A percentile compares a stretch with the other conserved stretches of the same genome.
Evolutionary conservation across 2,329 filamentous ascomycete genomes (phyloP).

Genomic region (Blastomyces emzantsi): DNA sequence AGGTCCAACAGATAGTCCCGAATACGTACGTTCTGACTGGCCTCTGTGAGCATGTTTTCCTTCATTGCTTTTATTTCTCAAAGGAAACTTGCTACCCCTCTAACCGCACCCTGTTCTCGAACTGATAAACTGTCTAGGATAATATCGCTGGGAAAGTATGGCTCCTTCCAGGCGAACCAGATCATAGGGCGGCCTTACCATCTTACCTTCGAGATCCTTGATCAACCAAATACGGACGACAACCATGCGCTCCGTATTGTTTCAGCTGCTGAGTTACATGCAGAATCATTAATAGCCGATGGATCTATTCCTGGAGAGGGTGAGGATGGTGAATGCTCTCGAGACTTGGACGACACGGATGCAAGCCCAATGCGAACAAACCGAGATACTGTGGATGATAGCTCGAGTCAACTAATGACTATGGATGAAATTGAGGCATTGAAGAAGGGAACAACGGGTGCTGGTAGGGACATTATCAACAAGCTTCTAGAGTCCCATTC

Average conservation of each 20-base stretch:
- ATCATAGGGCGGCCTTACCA: conserved; percentile 87
- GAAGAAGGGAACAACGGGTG: conserved; percentile 63
- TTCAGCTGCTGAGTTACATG: conserved; percentile 70
- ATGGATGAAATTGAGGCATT: conserved; percentile 62
- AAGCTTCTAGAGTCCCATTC: conserved; percentile 86
- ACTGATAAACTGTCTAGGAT: conserved; percentile 47
- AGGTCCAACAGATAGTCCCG: conserved; percentile 50
- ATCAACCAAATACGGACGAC: conserved; percentile 55
- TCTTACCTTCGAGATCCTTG: conserved; percentile 81
- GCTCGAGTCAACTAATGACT: conserved; percentile 63
- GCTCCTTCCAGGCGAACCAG: conserved; percentile 78
- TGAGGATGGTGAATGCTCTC: conserved; percentile 26
- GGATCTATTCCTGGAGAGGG: conserved; percentile 25
- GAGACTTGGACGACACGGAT: conserved; percentile 33
- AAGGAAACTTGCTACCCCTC: conserved; percentile 5
- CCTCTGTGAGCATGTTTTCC: conserved; percentile 17
- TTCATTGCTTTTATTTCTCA: conserved; percentile 13
- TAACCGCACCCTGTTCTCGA: conserved; percentile 21
- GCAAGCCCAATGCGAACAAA: conserved; percentile 52
- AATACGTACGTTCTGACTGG: conserved; percentile 50
- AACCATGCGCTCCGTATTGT: conserved; percentile 66
- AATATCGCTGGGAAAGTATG: conserved; percentile 87
- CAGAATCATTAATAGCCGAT: conserved; percentile 56
- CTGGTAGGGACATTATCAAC: conserved; percentile 83
- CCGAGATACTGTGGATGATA: conserved; percentile 54